These are phyloP conservation scores for Aureobasidium sp. DNA, from an alignment of 2,329 filamentous ascomycete species.

Conservation along the genomic window DNA sequence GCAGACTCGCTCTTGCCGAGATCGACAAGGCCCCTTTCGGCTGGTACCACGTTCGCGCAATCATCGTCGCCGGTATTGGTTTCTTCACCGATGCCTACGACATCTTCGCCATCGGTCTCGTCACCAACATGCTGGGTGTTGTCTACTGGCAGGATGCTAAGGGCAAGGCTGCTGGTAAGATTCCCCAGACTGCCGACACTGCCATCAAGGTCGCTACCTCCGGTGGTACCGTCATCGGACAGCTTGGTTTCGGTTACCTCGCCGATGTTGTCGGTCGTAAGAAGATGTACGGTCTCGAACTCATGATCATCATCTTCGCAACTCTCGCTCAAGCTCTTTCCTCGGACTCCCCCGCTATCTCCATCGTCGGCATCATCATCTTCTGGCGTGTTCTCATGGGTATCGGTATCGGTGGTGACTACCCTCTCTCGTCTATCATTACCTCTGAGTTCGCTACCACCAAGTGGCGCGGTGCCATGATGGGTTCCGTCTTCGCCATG, in stretches of 20 bases:
- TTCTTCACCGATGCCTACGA: conserved; percentile 81
- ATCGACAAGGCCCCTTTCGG: conserved; percentile 76
- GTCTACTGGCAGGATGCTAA: conserved; percentile 55
- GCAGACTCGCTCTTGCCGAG: conserved; percentile 69
- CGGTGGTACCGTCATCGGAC: conserved; percentile 73
- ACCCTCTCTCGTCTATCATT: conserved; percentile 74
- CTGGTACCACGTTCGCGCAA: conserved; percentile 74
- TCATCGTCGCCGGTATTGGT: conserved; percentile 71
- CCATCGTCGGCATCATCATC: conserved; percentile 58
- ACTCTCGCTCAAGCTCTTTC: conserved; percentile 64
- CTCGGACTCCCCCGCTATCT: conserved; percentile 53
- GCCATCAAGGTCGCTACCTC: conserved; percentile 82
- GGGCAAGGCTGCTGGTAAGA: conserved; percentile 32
- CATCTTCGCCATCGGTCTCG: conserved; percentile 68
- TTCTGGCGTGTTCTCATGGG: conserved; percentile 80
- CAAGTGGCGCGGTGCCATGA: conserved; percentile 80
- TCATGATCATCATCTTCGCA: conserved; percentile 72
- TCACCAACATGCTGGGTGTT: conserved; percentile 68
- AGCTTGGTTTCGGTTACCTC: conserved; percentile 69
- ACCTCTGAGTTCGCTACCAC: conserved; percentile 83
- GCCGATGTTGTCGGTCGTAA: conserved; percentile 73
- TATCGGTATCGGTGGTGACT: conserved; percentile 69
- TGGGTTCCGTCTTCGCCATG: conserved; percentile 81
- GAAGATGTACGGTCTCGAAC: conserved; percentile 75
- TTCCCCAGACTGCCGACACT: conserved; percentile 62